Evolutionary conservation across 2,329 filamentous ascomycete species (phyloP), one percentile per base, ranked within the genome.

Genomic region (Aspergillus tubingensis): DNA sequence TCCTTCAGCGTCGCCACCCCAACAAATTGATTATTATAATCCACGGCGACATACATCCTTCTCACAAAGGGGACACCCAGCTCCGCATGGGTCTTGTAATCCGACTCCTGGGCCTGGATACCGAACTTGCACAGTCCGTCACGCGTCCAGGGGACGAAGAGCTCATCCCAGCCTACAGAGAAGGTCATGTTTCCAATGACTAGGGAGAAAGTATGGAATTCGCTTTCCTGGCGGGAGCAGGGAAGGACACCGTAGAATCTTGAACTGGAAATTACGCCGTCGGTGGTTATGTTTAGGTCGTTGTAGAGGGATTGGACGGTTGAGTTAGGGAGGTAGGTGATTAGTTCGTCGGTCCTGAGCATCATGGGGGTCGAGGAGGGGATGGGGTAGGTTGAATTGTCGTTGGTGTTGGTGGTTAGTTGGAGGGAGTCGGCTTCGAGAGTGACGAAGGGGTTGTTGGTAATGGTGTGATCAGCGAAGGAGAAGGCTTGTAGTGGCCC

Each of bases 401-500:
- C 11, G 39, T 43, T 43, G 7, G 8, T 19, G 3, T 41, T 17
- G 8, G 15, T 17, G 7, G 10, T 8, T n/a, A 43, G 17, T 43
- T 43, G 15, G 17, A 43, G 8, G 15, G 39, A 43, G 49, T 59
- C 49, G 8, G 53, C 10, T 39, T 59, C 49, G 25, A 59, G n/a
- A 13, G 39, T 41, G 27, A 59, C 23, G 11, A 36, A 36, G 5
- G 32, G 32, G 11, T 36, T 13, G 32, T 36, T 36, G 57, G 57
- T 43, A 25, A 54, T 47, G 49, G 36, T 47, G 57, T 17, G 38
- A 8, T 30, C 23, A 5, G 32, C 5, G 19, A 36, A 59, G 3
- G 57, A 52, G 39, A 59, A 59, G 57, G 57, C 49, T n/a, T 59
- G 57, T 1, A 59, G 39, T 11, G 57, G 57, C 4, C 47, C 47